A percentile compares a stretch with the other conserved stretches of the same genome.
phyloP scores from a whole-genome alignment of 1,139 yeast species.

The Barnettozyma hawaiiensis region DNA sequence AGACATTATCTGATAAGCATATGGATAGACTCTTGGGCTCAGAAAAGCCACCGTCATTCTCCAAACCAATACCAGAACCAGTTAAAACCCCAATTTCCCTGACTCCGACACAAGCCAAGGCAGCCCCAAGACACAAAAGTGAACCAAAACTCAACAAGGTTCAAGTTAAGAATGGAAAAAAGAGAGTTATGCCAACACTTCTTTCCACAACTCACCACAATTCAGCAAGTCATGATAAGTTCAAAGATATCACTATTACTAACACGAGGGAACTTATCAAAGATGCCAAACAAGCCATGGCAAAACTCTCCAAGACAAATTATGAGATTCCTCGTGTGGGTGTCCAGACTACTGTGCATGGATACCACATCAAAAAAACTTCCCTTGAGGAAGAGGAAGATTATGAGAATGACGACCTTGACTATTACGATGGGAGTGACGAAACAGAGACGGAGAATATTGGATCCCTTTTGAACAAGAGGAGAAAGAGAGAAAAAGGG shows the following conservation, averaged over 20 bases:
- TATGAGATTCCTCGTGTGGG: conserved; percentile 34
- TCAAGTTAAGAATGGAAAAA: conserved; percentile 53
- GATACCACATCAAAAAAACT: conserved; percentile 33
- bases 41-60: conserved; percentile 10
- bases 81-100: neutral
- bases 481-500: conserved; percentile 7
- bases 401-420: conserved; percentile 27
- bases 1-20: conserved; percentile 28
- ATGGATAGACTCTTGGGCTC: conserved; percentile 38
- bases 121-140: conserved; percentile 17
- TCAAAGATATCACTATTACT: conserved; percentile 14
- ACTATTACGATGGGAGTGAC: conserved; percentile 32
- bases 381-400: conserved; percentile 35
- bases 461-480: conserved; percentile 8
- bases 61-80: conserved; percentile 3
- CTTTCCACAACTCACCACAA: conserved; percentile 38
- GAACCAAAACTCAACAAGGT: conserved; percentile 29
- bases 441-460: conserved; percentile 25
- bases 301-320: conserved; percentile 28
- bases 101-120: conserved; percentile 11
- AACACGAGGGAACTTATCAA: conserved; percentile 9
- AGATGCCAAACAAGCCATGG: conserved; percentile 9
- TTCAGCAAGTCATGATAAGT: conserved; percentile 13
- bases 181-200: conserved; percentile 81
- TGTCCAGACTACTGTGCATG: conserved; percentile 30